A percentile compares a stretch with the other conserved stretches of the same genome.
Conservation (phyloP, 2,329 filamentous ascomycete genomes). For the Talaromyces funiculosus region DNA sequence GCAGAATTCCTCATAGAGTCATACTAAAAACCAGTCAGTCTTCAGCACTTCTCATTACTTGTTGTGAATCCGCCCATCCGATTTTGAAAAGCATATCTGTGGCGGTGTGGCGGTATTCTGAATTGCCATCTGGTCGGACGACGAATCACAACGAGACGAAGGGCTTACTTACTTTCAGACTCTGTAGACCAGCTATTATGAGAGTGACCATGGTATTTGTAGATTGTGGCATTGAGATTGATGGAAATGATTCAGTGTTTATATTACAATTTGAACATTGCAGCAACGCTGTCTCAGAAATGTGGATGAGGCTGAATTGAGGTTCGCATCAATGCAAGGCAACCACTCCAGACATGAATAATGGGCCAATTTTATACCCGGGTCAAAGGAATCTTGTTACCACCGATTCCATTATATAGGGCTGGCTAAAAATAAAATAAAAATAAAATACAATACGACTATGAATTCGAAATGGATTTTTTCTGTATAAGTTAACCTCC, state of each 20-base stretch:
- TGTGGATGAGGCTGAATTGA: not conserved
- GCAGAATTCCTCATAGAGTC: not conserved
- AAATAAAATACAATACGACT: too few relatives aligned
- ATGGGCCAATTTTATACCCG: too few relatives aligned
- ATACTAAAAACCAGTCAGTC: not conserved
- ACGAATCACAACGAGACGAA: not conserved
- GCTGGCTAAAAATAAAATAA: too few relatives aligned
- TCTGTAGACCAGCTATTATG: not conserved
- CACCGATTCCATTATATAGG: too few relatives aligned
- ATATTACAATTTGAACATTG: not conserved
- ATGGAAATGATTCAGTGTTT: too few relatives aligned
- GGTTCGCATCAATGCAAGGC: not conserved
- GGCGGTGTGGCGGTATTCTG: not conserved
- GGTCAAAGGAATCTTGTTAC: too few relatives aligned
- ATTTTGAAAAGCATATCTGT: not conserved
- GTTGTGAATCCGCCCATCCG: not conserved
- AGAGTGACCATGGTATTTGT: not conserved
- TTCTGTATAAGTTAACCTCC: not conserved
- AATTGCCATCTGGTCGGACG: not conserved
- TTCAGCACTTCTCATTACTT: not conserved
- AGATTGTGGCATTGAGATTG: not conserved
- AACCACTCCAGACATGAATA: too few relatives aligned
- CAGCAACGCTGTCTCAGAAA: not conserved
- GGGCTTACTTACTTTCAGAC: not conserved
- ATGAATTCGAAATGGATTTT: not conserved